Conservation (phyloP, 2,329 filamentous ascomycete species). For the Dactylellina parvicollis region DNA sequence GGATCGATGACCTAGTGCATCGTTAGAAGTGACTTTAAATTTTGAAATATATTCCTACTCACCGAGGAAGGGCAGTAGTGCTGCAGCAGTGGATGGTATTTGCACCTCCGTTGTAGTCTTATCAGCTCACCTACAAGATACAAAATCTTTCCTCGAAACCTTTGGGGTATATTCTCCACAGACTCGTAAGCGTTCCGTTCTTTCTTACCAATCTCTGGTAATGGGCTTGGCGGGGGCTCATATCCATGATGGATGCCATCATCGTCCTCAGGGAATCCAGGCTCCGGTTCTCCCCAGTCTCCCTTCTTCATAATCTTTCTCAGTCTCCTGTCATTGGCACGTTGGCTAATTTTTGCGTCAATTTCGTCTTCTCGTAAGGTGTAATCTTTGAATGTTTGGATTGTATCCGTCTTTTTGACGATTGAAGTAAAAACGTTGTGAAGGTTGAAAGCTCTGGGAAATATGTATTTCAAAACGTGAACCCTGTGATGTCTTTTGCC, state of each 20-base stretch:
- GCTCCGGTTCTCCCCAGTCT: not conserved
- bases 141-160: constrained; percentile 70
- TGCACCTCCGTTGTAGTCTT: constrained; percentile 75
- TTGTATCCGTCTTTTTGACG: constrained; percentile 72
- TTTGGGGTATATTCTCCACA: constrained; percentile 58
- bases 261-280: constrained; percentile 33
- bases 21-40: constrained; percentile 54
- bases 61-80: constrained; percentile 78
- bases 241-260: constrained; percentile 36
- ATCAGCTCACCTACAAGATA: constrained; percentile 75
- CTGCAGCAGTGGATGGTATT: constrained; percentile 79
- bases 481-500: constrained; percentile 67
- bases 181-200: constrained; percentile 35
- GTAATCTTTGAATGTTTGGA: constrained; percentile 83
- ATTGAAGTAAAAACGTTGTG: constrained; percentile 89
- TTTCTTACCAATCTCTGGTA: constrained; percentile 32
- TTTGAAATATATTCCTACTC: constrained; percentile 57
- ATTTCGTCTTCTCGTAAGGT: constrained; percentile 87
- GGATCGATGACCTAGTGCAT: constrained; percentile 53
- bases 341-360: constrained; percentile 53
- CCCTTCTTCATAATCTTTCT: constrained; percentile 39
- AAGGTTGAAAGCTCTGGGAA: constrained; percentile 86
- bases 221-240: constrained; percentile 5
- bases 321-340: constrained; percentile 48
- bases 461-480: constrained; percentile 89